These are phyloP conservation scores for Psilocybe cyanescens DNA, from an alignment of 768 basidiomycete genomes.

Conservation along the genomic window DNA sequence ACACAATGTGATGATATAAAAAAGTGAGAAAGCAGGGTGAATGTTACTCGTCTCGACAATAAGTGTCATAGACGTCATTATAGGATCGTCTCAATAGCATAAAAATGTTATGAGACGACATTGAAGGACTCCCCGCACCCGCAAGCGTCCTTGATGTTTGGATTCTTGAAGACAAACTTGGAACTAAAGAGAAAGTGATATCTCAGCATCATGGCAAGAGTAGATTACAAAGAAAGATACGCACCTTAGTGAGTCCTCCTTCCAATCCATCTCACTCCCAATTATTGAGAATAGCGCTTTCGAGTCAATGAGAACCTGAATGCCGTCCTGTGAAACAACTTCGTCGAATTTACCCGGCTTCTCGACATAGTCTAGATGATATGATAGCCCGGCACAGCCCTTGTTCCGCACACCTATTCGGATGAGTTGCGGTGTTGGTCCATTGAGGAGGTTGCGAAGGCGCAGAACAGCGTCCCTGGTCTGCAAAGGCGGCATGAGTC, in stretches of 20 bases:
- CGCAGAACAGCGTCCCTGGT: constrained; percentile 79
- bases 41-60: constrained; percentile 7
- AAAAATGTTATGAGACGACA: constrained; percentile 44
- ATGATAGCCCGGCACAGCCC: constrained; percentile 88
- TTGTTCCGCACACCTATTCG: constrained; percentile 97
- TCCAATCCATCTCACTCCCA: constrained; percentile 99
- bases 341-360: constrained; percentile 92
- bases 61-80: neutral
- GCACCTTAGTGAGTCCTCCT: constrained; percentile 87
- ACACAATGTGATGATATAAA: constrained; percentile 24
- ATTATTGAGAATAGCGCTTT: constrained; percentile 98
- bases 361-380: constrained; percentile 96
- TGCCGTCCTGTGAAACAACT: constrained; percentile 94
- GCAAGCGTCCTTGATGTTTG: constrained; percentile 93
- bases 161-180: constrained; percentile 86
- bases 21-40: constrained; percentile 17
- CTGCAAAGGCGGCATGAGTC: constrained; percentile 41
- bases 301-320: constrained; percentile 91
- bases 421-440: constrained; percentile 89
- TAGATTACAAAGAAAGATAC: constrained; percentile 28
- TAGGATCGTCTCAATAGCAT: neutral
- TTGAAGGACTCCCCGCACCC: constrained; percentile 95
- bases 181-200: constrained; percentile 49
- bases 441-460: constrained; percentile 71
- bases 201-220: constrained; percentile 6